phyloP scores from a whole-genome alignment of 495 filamentous ascomycete genomes.

The Lophium mytilinum region DNA sequence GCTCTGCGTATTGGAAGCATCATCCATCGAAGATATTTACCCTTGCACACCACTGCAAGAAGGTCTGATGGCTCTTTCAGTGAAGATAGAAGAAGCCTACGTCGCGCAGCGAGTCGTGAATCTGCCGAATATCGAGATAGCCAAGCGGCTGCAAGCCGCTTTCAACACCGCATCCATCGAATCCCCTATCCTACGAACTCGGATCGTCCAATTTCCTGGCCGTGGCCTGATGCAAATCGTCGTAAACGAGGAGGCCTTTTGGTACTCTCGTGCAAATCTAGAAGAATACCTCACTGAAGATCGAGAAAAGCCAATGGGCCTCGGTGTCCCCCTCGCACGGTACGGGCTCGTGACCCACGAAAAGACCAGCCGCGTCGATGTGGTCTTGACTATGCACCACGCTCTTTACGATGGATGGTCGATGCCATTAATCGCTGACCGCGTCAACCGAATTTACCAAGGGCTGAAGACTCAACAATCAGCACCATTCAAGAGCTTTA shows the following conservation, averaged over 20 bases:
- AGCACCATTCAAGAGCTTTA: conserved; percentile 39
- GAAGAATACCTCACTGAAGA: conserved; percentile 40
- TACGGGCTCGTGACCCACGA: conserved; percentile 44
- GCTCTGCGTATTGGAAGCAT: conserved; percentile 2
- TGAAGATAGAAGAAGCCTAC: conserved; percentile 18
- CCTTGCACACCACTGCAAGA: conserved; percentile 20
- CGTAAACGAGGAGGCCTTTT: conserved; percentile 39
- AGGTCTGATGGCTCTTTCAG: conserved; percentile 23
- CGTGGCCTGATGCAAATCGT: conserved; percentile 52
- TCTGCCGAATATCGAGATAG: not conserved
- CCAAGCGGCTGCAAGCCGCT: conserved; percentile 26
- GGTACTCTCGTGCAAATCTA: conserved; percentile 39
- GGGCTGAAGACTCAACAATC: conserved; percentile 16
- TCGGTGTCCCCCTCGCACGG: conserved; percentile 47
- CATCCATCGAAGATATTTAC: conserved; percentile 12
- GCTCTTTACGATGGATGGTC: conserved; percentile 27
- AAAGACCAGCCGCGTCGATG: conserved; percentile 22
- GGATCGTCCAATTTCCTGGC: conserved; percentile 48
- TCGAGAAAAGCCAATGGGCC: conserved; percentile 41
- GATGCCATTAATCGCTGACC: conserved; percentile 21
- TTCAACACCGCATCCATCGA: conserved; percentile 41
- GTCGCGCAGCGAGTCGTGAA: conserved; percentile 21
- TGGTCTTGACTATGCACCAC: conserved; percentile 21
- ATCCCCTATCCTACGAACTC: conserved; percentile 50
- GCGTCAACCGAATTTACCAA: conserved; percentile 29